phyloP scores from a whole-genome alignment of 805 yeast species.

The Saccharomyces kudriavzevii region DNA sequence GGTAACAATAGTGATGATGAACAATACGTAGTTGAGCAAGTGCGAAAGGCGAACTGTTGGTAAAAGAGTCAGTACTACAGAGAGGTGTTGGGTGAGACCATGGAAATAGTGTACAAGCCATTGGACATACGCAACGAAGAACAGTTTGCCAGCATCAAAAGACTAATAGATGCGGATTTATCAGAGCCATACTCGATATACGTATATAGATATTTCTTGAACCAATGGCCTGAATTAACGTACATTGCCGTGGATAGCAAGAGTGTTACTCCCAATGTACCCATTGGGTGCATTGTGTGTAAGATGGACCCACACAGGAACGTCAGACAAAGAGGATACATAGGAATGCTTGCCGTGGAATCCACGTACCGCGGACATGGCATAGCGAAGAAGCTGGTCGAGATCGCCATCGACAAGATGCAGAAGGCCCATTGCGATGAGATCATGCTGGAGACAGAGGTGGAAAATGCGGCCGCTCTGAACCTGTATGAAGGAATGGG shows the following conservation, averaged over 20 bases:
- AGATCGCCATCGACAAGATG: slow-evolving; percentile 57
- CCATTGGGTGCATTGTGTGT: slow-evolving; percentile 80
- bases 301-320: slow-evolving; percentile 71
- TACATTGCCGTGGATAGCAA: slow-evolving; percentile 43
- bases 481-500: slow-evolving; percentile 67
- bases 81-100: neutral
- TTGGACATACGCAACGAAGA: slow-evolving; percentile 20
- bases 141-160: slow-evolving; percentile 43
- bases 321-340: slow-evolving; percentile 71
- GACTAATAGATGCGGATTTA: slow-evolving; percentile 60
- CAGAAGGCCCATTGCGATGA: slow-evolving; percentile 66
- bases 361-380: slow-evolving; percentile 66
- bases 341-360: slow-evolving; percentile 91
- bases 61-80: neutral
- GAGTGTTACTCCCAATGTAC: slow-evolving; percentile 13
- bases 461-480: slow-evolving; percentile 64
- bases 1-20: neutral
- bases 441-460: slow-evolving; percentile 88
- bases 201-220: slow-evolving; percentile 83
- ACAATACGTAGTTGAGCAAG: neutral
- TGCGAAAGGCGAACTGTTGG: neutral
- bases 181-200: slow-evolving; percentile 93
- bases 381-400: slow-evolving; percentile 68
- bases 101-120: slow-evolving; percentile 17
- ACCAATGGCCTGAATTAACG: slow-evolving; percentile 85